Evolutionary conservation across 768 basidiomycete species (phyloP).

Genomic region (Lactarius sanguifluus): DNA sequence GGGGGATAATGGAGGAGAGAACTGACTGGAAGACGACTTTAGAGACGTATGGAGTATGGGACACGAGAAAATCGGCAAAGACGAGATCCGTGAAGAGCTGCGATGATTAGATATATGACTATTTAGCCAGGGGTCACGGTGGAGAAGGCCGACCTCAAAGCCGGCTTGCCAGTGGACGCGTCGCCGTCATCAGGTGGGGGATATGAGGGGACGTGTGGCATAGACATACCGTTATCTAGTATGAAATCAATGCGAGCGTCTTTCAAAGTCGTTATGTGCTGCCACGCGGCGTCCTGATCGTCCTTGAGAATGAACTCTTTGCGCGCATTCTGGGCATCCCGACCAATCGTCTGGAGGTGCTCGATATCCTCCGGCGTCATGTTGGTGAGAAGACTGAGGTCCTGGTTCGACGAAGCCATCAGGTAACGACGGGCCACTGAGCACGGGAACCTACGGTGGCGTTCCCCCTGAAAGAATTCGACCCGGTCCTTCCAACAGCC

Average conservation of each 20-base stretch:
- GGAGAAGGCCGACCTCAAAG: conserved; percentile 63
- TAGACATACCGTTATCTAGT: conserved; percentile 75
- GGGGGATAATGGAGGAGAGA: not conserved
- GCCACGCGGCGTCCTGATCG: conserved; percentile 76
- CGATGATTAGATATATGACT: not conserved
- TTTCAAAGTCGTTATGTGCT: conserved; percentile 56
- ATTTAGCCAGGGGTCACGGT: not conserved
- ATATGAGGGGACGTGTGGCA: not conserved
- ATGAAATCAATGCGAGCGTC: conserved; percentile 75
- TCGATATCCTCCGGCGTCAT: conserved; percentile 81
- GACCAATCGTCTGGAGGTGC: conserved; percentile 77
- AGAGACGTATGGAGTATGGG: conserved; percentile 79
- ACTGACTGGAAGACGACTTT: conserved; percentile 89
- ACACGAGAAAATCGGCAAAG: conserved; percentile 90
- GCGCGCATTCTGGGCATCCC: conserved; percentile 76
- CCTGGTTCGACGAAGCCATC: conserved; percentile 44
- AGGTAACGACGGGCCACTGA: conserved; percentile 6
- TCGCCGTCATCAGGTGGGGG: not conserved
- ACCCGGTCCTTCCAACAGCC: not conserved
- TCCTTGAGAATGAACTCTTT: conserved; percentile 79
- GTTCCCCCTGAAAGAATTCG: conserved; percentile 68
- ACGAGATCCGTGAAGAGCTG: conserved; percentile 93
- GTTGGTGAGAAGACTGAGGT: conserved; percentile 88
- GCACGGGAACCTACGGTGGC: conserved; percentile 63
- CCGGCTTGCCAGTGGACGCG: conserved; percentile 58